A percentile compares a stretch with the other conserved stretches of the same genome.
Conservation (phyloP, 2,329 filamentous ascomycete genomes). For the Pseudogymnoascus destructans region DNA sequence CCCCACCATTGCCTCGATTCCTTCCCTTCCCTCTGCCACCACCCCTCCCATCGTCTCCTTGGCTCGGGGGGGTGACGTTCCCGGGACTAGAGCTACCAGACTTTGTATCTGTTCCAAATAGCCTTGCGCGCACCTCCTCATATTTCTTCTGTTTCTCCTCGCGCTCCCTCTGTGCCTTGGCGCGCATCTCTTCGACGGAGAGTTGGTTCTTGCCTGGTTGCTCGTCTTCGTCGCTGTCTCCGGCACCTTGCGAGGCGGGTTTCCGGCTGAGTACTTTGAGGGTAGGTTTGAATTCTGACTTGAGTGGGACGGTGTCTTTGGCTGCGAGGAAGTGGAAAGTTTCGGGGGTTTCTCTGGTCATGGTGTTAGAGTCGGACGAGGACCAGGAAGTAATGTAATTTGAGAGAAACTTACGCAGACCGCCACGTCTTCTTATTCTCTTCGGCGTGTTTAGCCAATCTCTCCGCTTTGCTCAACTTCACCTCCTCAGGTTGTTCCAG, state of each 20-base stretch:
- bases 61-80: constrained; percentile 44
- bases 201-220: constrained; percentile 46
- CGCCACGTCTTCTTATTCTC: constrained; percentile 80
- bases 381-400: neutral
- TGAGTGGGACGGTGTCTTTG: constrained; percentile 48
- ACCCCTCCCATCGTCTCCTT: constrained; percentile 35
- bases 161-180: constrained; percentile 62
- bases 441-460: constrained; percentile 67
- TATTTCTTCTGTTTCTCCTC: constrained; percentile 88
- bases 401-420: constrained; percentile 51
- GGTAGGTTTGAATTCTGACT: constrained; percentile 63
- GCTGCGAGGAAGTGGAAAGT: constrained; percentile 65
- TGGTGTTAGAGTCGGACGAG: constrained; percentile 31
- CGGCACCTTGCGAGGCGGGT: constrained; percentile 40
- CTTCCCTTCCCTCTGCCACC: constrained; percentile 37
- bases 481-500: constrained; percentile 16
- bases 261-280: constrained; percentile 80
- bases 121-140: constrained; percentile 74
- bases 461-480: constrained; percentile 59
- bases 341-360: constrained; percentile 47
- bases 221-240: constrained; percentile 55
- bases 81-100: constrained; percentile 51
- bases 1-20: constrained; percentile 29
- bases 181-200: constrained; percentile 63
- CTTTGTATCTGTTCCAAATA: constrained; percentile 52